phyloP scores from a whole-genome alignment of 2,329 filamentous ascomycete species.

The Fusarium coffeatum region DNA sequence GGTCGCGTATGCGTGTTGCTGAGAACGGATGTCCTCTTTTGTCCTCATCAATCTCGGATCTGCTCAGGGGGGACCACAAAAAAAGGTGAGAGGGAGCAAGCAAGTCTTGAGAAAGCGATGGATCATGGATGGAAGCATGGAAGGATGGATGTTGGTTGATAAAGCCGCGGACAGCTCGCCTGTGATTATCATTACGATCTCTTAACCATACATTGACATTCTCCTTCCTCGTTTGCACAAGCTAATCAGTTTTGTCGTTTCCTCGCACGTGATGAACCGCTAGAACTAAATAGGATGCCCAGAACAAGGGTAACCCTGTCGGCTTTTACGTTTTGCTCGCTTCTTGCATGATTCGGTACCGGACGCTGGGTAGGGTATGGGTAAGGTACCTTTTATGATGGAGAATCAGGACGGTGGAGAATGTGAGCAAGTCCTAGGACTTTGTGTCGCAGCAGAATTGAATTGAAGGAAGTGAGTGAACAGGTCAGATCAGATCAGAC shows the following conservation, averaged over 20 bases:
- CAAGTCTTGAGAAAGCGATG: background rate
- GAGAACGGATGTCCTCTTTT: conserved; percentile 13
- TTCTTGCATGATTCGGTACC: conserved; percentile 37
- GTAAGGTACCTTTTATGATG: conserved; percentile 30
- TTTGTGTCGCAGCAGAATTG: conserved; percentile 13
- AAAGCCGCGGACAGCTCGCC: conserved; percentile 5
- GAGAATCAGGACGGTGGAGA: conserved; percentile 18
- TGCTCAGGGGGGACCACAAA: conserved; percentile 37
- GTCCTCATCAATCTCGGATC: conserved; percentile 30
- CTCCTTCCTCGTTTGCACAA: conserved; percentile 37
- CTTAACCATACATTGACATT: background rate
- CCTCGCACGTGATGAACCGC: conserved; percentile 38
- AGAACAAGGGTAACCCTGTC: conserved; percentile 28
- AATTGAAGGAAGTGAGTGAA: background rate
- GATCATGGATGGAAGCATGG: background rate
- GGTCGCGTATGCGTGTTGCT: conserved; percentile 28
- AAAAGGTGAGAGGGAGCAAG: background rate
- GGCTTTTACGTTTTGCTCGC: conserved; percentile 38
- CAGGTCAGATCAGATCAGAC: conserved; percentile 8
- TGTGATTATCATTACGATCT: conserved; percentile 8
- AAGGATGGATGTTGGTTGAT: conserved; percentile 5
- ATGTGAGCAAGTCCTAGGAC: conserved; percentile 10
- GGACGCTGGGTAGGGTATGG: conserved; percentile 24
- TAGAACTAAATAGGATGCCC: conserved; percentile 17
- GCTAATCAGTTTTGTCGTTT: conserved; percentile 25